A percentile compares a stretch with the other conserved stretches of the same genome.
Conservation (phyloP, 2,329 filamentous ascomycete species). For the Cordyceps militaris region DNA sequence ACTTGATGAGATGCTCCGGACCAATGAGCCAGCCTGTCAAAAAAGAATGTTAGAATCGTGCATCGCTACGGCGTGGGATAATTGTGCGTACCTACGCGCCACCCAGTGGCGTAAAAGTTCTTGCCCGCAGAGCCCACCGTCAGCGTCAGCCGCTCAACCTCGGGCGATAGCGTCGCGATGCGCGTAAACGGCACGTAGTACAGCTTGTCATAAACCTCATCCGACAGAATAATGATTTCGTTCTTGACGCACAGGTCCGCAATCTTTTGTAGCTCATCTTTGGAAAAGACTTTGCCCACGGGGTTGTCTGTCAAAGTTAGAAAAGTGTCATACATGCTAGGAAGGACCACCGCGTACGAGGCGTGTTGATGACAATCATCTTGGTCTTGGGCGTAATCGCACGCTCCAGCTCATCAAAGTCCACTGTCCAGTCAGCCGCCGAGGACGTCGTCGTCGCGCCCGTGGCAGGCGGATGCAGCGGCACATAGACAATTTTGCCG, state of each 20-base stretch:
- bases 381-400: conserved; percentile 82
- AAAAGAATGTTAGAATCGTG: background rate
- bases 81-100: conserved; percentile 60
- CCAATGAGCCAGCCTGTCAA: conserved; percentile 76
- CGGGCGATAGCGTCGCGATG: conserved; percentile 82
- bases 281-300: conserved; percentile 89
- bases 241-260: conserved; percentile 86
- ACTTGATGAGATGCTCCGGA: conserved; percentile 78
- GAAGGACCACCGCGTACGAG: conserved; percentile 35
- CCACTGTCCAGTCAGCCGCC: conserved; percentile 79
- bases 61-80: background rate
- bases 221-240: conserved; percentile 86
- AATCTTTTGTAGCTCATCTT: conserved; percentile 74
- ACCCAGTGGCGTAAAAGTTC: conserved; percentile 96
- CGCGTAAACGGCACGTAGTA: conserved; percentile 95
- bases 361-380: conserved; percentile 89
- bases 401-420: conserved; percentile 73
- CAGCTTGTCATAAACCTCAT: conserved; percentile 90
- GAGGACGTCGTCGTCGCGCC: conserved; percentile 75
- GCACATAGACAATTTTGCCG: conserved; percentile 89
- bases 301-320: conserved; percentile 62
- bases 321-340: conserved; percentile 10
- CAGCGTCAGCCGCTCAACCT: conserved; percentile 79
- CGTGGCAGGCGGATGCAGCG: conserved; percentile 79
- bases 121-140: conserved; percentile 96